Base-by-base conservation (phyloP, 768 basidiomycete species). In the Clathrus columnatus region DNA sequence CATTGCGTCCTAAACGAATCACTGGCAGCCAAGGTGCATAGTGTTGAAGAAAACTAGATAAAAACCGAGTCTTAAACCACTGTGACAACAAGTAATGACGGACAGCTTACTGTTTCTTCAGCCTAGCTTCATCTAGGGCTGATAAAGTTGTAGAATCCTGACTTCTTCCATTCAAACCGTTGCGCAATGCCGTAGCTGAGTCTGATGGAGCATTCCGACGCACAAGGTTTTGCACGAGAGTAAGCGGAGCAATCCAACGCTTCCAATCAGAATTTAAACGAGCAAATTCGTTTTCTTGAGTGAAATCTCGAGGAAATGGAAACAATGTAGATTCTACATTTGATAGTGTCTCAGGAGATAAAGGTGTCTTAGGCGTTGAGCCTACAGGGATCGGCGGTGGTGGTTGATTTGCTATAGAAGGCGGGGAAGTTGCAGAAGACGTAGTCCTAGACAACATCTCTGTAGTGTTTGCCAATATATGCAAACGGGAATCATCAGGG, bases 171-270 rank as follows among this genome's bases (percentile, higher is more conserved):
- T 36, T 36, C 4, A 36, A n/a, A 14, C 36, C 36, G 7, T 11
- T 36, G 11, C 36, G 11, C 36, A 36, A 11, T n/a, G 11, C 36
- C 10, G 24, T 14, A 47, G 42, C 44, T 27, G 30, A 7, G 26
- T 14, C 28, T 29, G 18, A 10, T 2, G 44, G 5, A 7, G 20
- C 24, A 20, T 30, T 48, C 7, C 54, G 44, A 5, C 54, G 44
- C 17, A 55, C 54, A 14, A 55, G 43, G 16, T 44, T 29, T 27
- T 55, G 54, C 14, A 55, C 29, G 11, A 47, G 54, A 21, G 45
- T 55, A 20, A 55, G 54, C 2, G 54, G 54, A 14, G 54, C 54
- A 4, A 55, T 42, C 54, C 54, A 55, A 30, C 54, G 54, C 6
- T 42, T 30, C 54, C 54, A 55, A 24, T 55, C 54, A 20, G 54